Evolutionary conservation across 257 asterid genomes (phyloP), one percentile per base, ranked within the genome.

Genomic region (Solanum acaule): DNA sequence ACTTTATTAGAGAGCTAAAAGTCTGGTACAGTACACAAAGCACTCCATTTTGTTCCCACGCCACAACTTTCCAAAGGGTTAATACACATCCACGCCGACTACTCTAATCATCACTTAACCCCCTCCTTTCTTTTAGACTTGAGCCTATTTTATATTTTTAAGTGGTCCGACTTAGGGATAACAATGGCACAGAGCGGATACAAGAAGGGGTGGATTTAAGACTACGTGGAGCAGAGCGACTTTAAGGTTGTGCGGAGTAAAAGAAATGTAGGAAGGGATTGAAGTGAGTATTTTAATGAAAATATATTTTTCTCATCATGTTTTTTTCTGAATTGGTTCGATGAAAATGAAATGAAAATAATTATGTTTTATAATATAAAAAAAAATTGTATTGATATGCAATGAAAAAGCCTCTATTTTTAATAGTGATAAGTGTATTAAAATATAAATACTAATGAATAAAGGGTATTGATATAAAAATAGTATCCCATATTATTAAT

Each of bases 21-120:
- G 86, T 46, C 42, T 46, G 3, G 86, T 46, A 81, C 42, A 81
- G 68, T 81, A 29, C 70, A 49, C 20, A 81, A 49, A 81, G 42
- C 86, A 81, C 86, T 81, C 68, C 86, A 27, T 29, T 81, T 81
- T 49, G 86, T 46, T 81, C 70, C 86, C 86, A 81, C 86, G 86
- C 86, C 86, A 81, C 86, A 49, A 46, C 70, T 81, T 81, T 81
- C 70, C 42, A 46, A 52, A 46, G 38, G 70, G 85, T 27, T 79
- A 79, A 81, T 46, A 81, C 42, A 12, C 86, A 16, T 10, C 68
- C 86, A 81, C 86, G 86, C 86, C 86, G 42, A 81, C 86, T 49
- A 49, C 42, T 44, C 8, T 46, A 81, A 81, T 81, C 86, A 81
- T 81, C 86, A 46, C 86, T 81, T 46, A 29, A 76, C 3, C 56